Conservation (phyloP, 192 early-diverging fungal genomes). For the Entomortierella lignicola region DNA sequence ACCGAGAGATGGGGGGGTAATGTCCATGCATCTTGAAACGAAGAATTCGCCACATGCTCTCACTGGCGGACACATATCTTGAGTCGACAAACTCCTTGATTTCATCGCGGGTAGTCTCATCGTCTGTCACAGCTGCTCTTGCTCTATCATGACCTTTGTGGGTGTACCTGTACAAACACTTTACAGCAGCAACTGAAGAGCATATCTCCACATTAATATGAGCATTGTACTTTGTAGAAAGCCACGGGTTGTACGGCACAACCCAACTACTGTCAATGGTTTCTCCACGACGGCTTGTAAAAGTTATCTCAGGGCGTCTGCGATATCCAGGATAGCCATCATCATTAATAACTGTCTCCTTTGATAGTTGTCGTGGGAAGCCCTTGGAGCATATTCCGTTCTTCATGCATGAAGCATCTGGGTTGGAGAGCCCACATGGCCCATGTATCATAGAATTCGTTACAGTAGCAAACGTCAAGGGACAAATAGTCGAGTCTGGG, state of each 20-base stretch:
- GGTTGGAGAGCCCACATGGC: slow-evolving; percentile 2
- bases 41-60: slow-evolving; percentile 43
- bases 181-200: slow-evolving; percentile 1
- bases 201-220: slow-evolving; percentile 50
- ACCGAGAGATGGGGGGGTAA: slow-evolving; percentile 1
- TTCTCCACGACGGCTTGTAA: neutral
- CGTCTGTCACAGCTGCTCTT: neutral
- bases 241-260: slow-evolving; percentile 28
- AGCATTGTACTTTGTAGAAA: slow-evolving; percentile 31
- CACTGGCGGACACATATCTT: slow-evolving; percentile 37
- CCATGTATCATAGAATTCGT: slow-evolving; percentile 32
- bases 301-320: neutral
- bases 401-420: neutral
- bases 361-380: slow-evolving; percentile 5
- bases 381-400: slow-evolving; percentile 23
- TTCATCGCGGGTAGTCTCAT: neutral
- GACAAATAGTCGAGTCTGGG: neutral
- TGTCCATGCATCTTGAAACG: slow-evolving; percentile 29
- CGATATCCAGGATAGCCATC: slow-evolving; percentile 34
- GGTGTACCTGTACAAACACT: slow-evolving; percentile 33
- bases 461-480: slow-evolving; percentile 8
- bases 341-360: neutral
- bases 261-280: slow-evolving; percentile 29
- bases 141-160: slow-evolving; percentile 27
- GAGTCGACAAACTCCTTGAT: slow-evolving; percentile 15